Percentiles rank a stretch among this genome's conserved stretches.
phyloP scores from a whole-genome alignment of 257 asterid species.

The Primulina tabacum region DNA sequence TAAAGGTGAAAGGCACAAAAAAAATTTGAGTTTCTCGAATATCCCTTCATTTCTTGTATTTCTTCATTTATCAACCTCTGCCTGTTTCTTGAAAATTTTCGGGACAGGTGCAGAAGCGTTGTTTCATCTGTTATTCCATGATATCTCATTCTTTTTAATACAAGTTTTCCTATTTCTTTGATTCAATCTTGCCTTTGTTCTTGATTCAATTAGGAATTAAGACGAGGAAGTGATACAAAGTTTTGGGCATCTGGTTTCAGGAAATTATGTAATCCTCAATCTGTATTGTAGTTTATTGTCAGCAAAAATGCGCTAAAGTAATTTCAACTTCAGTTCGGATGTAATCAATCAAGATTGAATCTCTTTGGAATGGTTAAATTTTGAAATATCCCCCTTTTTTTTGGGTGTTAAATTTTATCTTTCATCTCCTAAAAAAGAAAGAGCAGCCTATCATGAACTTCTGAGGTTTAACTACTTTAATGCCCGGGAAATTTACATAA shows the following conservation, averaged over 20 bases:
- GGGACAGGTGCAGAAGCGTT: not conserved
- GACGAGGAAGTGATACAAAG: not conserved
- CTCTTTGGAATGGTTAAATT: too few relatives aligned
- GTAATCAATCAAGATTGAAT: not conserved
- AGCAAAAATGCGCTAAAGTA: not conserved
- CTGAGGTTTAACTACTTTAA: not conserved
- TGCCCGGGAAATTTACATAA: not conserved
- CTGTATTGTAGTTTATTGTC: not conserved
- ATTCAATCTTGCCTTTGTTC: not conserved
- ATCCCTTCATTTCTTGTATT: not conserved
- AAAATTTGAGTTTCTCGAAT: slow-evolving; percentile 20
- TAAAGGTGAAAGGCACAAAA: slow-evolving; percentile 4
- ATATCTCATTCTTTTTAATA: not conserved
- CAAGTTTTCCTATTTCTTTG: not conserved
- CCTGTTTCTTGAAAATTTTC: not conserved
- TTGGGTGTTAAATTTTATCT: too few relatives aligned
- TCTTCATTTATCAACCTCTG: slow-evolving; percentile 13
- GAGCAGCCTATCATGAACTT: too few relatives aligned
- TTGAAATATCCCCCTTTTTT: not conserved
- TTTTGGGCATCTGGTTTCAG: not conserved
- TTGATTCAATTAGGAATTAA: not conserved
- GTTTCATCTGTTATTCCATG: not conserved
- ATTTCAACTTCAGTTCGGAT: not conserved
- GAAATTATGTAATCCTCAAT: not conserved
- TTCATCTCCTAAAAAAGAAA: not conserved